Percentiles rank a stretch among this genome's conserved stretches.
Evolutionary conservation across 2,329 filamentous ascomycete species (phyloP).

Genomic region (Phialophora expanda): DNA sequence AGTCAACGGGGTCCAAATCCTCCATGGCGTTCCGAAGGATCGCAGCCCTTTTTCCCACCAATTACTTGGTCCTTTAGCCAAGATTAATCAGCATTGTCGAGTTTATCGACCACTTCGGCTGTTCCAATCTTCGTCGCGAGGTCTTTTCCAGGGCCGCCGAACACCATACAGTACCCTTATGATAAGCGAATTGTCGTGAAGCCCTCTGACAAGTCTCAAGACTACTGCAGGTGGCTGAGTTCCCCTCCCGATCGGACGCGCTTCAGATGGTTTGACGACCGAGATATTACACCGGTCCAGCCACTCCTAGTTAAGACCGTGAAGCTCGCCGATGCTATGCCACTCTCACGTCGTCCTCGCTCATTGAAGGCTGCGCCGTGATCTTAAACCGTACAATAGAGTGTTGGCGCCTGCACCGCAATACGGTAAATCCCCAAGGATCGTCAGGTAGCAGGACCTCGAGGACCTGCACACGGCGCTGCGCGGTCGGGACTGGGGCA

Average conservation of each 20-base stretch:
- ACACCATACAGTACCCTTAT: not conserved
- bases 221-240: too few species aligned
- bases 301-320: too few species aligned
- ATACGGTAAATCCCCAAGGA: conserved; percentile 3
- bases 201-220: too few species aligned
- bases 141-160: not conserved
- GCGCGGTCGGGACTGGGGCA: not conserved
- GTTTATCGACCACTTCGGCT: not conserved
- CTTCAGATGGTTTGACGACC: too few species aligned
- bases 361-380: not conserved
- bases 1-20: not conserved
- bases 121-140: not conserved
- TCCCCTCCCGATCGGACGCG: too few species aligned
- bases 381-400: not conserved
- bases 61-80: not conserved
- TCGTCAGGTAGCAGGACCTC: conserved; percentile 10
- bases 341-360: not conserved
- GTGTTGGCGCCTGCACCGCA: conserved; percentile 4
- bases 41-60: not conserved
- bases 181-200: not conserved
- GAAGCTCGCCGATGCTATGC: not conserved
- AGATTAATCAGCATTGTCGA: not conserved
- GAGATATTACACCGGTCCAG: too few species aligned
- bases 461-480: not conserved
- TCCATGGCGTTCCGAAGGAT: not conserved